Conservation (phyloP, 495 filamentous ascomycete species). For the Parachaetomium inaequale region DNA sequence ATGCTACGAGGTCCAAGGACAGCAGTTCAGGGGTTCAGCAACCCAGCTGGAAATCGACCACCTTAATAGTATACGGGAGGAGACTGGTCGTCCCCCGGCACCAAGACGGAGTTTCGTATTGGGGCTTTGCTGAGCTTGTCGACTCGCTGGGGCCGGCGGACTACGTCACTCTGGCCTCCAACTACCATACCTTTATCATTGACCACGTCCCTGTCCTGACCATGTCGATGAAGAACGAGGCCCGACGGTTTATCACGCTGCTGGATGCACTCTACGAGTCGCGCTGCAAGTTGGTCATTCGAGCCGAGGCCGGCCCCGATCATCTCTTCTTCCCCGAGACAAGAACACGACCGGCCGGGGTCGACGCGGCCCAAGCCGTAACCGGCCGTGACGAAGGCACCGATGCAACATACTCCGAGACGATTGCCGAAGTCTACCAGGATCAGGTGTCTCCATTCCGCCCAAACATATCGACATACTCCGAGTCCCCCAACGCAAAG, state of each 20-base stretch:
- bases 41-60: slow-evolving; percentile 50
- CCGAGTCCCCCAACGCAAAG: slow-evolving; percentile 35
- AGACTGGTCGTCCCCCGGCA: slow-evolving; percentile 50
- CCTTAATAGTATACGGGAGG: slow-evolving; percentile 58
- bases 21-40: neutral
- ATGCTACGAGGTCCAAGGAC: neutral
- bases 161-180: slow-evolving; percentile 67
- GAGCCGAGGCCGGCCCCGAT: slow-evolving; percentile 57
- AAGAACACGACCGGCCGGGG: neutral
- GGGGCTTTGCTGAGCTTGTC: slow-evolving; percentile 60
- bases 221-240: slow-evolving; percentile 63
- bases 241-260: slow-evolving; percentile 65
- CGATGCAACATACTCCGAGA: slow-evolving; percentile 62
- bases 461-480: slow-evolving; percentile 63
- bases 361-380: neutral
- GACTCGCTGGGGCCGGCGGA: slow-evolving; percentile 62
- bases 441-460: slow-evolving; percentile 65
- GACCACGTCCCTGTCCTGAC: slow-evolving; percentile 56
- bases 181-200: slow-evolving; percentile 65
- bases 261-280: slow-evolving; percentile 70
- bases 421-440: slow-evolving; percentile 66
- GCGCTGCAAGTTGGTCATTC: slow-evolving; percentile 59
- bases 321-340: slow-evolving; percentile 67
- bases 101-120: slow-evolving; percentile 46
- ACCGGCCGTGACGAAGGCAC: slow-evolving; percentile 13